Evolutionary conservation across 1,284 basidiomycete genomes (phyloP).

Genomic region (Moniliophthora roreri): DNA sequence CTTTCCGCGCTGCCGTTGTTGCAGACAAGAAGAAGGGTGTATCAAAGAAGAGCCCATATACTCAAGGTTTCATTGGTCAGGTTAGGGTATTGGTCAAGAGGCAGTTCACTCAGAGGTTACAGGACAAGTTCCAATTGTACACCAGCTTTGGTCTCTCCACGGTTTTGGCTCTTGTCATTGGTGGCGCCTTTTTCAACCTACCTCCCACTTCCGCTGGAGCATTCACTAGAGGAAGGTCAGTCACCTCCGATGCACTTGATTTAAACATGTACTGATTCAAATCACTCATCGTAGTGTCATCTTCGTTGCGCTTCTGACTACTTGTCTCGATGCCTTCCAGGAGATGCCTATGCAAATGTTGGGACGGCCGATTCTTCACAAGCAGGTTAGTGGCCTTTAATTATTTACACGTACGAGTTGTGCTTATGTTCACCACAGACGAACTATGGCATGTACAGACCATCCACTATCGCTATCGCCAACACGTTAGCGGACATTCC

Average conservation of each 20-base stretch:
- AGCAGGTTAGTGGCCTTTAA: constrained; percentile 41
- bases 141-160: constrained; percentile 65
- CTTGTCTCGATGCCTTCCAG: constrained; percentile 76
- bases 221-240: constrained; percentile 74
- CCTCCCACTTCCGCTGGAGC: constrained; percentile 76
- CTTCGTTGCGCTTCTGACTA: constrained; percentile 74
- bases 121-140: constrained; percentile 81
- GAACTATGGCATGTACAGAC: constrained; percentile 81
- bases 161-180: constrained; percentile 74
- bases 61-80: constrained; percentile 77
- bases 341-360: constrained; percentile 69
- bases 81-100: constrained; percentile 71
- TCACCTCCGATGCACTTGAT: no score
- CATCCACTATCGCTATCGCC: constrained; percentile 70
- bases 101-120: constrained; percentile 77
- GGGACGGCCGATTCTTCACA: constrained; percentile 73
- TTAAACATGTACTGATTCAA: not conserved
- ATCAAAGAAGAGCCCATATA: constrained; percentile 85
- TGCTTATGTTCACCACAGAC: constrained; percentile 47
- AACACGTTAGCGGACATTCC: constrained; percentile 79
- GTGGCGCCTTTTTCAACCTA: constrained; percentile 73
- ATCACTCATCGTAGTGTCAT: constrained; percentile 55
- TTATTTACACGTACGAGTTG: not conserved
- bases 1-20: constrained; percentile 74
- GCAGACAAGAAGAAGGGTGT: constrained; percentile 85